Evolutionary conservation across 1,284 basidiomycete genomes (phyloP).

Genomic region (Cutaneotrichosporon sp.): DNA sequence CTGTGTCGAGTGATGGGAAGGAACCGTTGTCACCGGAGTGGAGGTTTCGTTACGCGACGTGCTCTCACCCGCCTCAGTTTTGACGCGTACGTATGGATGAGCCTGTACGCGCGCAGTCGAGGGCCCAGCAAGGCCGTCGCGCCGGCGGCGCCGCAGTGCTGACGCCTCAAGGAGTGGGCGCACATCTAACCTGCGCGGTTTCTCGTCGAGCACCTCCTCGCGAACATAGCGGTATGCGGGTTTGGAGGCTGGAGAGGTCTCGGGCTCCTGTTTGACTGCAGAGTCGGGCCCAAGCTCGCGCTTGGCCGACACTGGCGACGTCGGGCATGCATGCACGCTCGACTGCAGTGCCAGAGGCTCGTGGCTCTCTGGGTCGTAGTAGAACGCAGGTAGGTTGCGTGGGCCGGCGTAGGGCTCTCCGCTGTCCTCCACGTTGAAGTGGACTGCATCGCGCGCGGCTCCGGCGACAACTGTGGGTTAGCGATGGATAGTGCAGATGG

Average conservation of each 20-base stretch:
- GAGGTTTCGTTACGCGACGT: too few relatives aligned
- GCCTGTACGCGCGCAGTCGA: neutral
- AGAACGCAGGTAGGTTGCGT: constrained; percentile 1
- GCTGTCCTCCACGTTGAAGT: neutral
- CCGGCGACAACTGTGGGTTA: constrained; percentile 5
- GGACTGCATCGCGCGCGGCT: constrained; percentile 9
- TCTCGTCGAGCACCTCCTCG: neutral
- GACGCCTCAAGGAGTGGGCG: neutral
- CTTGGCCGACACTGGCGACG: neutral
- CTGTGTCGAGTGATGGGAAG: too few relatives aligned
- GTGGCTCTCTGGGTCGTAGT: constrained; percentile 1
- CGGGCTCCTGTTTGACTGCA: neutral
- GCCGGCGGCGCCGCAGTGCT: neutral
- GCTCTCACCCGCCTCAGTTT: too few relatives aligned
- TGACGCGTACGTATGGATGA: too few relatives aligned
- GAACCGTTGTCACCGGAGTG: too few relatives aligned
- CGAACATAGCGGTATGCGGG: neutral
- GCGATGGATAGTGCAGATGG: neutral
- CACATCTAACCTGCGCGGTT: neutral
- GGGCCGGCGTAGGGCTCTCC: neutral
- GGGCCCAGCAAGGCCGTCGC: neutral
- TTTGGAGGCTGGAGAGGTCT: too few relatives aligned
- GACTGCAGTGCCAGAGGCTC: neutral
- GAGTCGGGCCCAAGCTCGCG: neutral
- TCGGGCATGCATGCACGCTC: neutral